Evolutionary conservation across 257 asterid species (phyloP).

Genomic region (Petunia axillaris): DNA sequence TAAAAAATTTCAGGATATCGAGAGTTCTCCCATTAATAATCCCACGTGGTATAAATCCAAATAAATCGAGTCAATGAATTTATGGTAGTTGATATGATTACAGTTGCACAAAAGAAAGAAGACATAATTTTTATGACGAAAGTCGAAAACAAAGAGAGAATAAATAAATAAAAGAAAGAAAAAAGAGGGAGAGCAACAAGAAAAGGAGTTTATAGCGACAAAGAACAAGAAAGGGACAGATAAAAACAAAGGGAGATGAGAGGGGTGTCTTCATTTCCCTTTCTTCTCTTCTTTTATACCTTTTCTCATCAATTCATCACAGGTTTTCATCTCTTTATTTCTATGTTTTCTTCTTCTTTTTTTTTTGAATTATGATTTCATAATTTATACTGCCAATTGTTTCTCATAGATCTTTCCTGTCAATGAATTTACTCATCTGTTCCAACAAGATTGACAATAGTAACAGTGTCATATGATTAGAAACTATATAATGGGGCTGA

Average conservation of each 20-base stretch:
- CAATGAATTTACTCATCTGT: background rate
- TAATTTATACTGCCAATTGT: background rate
- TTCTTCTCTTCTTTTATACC: slow-evolving; percentile 50
- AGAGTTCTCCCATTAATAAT: no score
- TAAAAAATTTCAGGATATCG: no score
- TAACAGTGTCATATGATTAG: background rate
- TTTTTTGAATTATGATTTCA: background rate
- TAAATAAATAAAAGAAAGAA: background rate
- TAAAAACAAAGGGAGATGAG: slow-evolving; percentile 47
- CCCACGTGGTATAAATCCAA: no score
- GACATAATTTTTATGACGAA: background rate
- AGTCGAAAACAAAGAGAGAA: background rate
- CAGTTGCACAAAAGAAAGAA: background rate
- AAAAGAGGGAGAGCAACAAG: background rate
- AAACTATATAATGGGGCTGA: slow-evolving; percentile 2
- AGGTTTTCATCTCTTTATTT: slow-evolving; percentile 42
- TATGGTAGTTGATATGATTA: no score
- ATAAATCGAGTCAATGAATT: no score
- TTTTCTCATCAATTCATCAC: slow-evolving; percentile 46
- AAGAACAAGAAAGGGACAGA: background rate
- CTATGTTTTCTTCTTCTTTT: background rate
- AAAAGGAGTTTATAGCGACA: background rate
- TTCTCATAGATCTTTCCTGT: background rate
- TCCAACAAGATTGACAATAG: no score
- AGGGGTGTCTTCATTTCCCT: slow-evolving; percentile 55